These are phyloP conservation scores for Collybia sordida DNA, from an alignment of 768 basidiomycete genomes.

Conservation along the genomic window DNA sequence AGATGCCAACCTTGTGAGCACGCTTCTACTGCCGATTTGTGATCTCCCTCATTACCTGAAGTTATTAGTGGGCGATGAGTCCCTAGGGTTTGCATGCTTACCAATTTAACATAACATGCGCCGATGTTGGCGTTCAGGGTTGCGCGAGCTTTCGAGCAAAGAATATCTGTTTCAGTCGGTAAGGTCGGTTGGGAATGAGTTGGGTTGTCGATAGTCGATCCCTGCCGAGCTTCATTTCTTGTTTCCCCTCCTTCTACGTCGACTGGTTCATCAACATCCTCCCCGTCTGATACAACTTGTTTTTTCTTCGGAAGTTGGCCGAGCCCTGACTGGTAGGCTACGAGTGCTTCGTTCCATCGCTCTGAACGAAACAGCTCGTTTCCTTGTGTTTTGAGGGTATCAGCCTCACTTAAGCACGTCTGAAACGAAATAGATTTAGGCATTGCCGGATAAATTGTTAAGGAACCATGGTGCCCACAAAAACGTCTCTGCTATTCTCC, in stretches of 20 bases:
- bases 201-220: slow-evolving; percentile 15
- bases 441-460: background rate
- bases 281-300: slow-evolving; percentile 10
- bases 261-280: slow-evolving; percentile 8
- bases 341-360: slow-evolving; percentile 70
- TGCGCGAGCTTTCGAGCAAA: slow-evolving; percentile 58
- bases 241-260: slow-evolving; percentile 15
- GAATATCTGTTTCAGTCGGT: slow-evolving; percentile 24
- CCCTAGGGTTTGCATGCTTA: slow-evolving; percentile 31
- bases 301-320: slow-evolving; percentile 55
- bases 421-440: slow-evolving; percentile 20
- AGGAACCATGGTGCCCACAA: no score
- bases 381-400: slow-evolving; percentile 70
- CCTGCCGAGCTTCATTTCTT: background rate
- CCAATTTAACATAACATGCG: slow-evolving; percentile 81
- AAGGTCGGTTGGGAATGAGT: slow-evolving; percentile 10
- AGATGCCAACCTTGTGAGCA: slow-evolving; percentile 66
- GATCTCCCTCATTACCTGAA: slow-evolving; percentile 53
- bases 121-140: slow-evolving; percentile 86
- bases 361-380: slow-evolving; percentile 69
- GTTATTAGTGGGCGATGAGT: background rate
- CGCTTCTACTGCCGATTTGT: slow-evolving; percentile 77
- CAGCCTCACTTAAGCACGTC: slow-evolving; percentile 50
- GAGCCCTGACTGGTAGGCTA: slow-evolving; percentile 69
- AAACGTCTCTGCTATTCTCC: no score